Base-by-base conservation (phyloP, 305 asterid species). In the Salvia sclarea region DNA sequence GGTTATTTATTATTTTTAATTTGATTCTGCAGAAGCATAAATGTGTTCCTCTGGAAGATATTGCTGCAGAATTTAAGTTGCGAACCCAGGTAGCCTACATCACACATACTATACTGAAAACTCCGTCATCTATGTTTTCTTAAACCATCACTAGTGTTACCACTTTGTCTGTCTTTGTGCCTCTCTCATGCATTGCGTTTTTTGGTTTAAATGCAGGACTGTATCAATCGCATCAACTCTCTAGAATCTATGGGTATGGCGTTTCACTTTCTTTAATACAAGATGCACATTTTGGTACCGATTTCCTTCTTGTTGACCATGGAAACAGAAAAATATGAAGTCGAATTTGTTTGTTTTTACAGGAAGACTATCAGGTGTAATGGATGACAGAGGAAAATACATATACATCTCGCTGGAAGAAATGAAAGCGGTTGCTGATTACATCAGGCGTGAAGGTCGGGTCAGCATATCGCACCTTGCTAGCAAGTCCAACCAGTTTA, bases 381-480 rank as follows among this genome's bases (percentile, higher is more conserved):
- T 95, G 99, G 99, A 95, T 45, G 99, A 95, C 69, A 80, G 99
- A 77, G 99, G 99, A 66, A 94, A 94, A 73, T 91, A 86, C 84
- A 94, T 94, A 68, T 91, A 94, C 86, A 85, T 94, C 64, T 94
- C 98, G 0, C 59, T 81, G 69, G 98, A 93, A 75, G 96, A 93
- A 84, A 93, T 93, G 98, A 83, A 79, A 80, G 98, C 97, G 6
- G 98, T 94, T 66, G 97, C 96, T 0, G 99, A 94, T 78, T 94
- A 95, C 81, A 95, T 91, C 44, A 89, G 64, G 83, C 96, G 94
- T 4, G 92, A 89, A 77, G 99, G 98, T 41, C 78, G 99, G 69
- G 99, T 95, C 58, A 88, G 86, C 88, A 95, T 91, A 69, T 80
- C 99, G 10, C 99, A 87, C 80, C 89, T 91, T 68, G 99, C 99